Base-by-base conservation (phyloP, 805 yeast genomes). In the Helenozyma baotianmanensis region DNA sequence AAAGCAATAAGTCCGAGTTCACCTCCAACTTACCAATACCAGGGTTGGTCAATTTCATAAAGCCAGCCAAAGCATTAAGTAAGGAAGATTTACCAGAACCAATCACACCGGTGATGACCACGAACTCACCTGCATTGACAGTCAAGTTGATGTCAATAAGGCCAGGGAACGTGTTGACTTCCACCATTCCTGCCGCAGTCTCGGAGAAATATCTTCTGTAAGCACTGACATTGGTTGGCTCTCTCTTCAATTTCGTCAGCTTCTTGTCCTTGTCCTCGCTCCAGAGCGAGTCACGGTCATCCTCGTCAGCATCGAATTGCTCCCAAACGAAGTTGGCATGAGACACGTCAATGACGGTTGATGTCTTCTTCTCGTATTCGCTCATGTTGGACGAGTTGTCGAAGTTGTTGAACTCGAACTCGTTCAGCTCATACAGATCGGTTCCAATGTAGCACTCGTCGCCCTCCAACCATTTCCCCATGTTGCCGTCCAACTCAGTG, bases 51-150 rank as follows among this genome's bases (percentile, higher is more conserved):
- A 56, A 33, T 33, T 56, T 57, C 71, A 66, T 62, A 39, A 55
- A 52, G 1, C 70, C 71, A 8, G 67, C 59, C 22, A 66, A 42
- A 2, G 71, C 72, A 35, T 41, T 50, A 30, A 66, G 55, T 23
- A 66, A 52, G 2, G 71, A 62, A 1, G 70, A 50, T 42, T 66
- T 66, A 30, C 72, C 72, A 5, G 67, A 55, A 12, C 72, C 72
- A 40, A 64, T 64, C 26, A 55, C 53, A 18, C 72, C 72, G 14
- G 70, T 64, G 17, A 66, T 53, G 21, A 64, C 64, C 26, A 66
- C 52, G 40, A 66, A 66, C 39, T 65, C 70, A 14, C 56, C 56
- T 25, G 40, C 45, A 16, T 48, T 43, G 27, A 66, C 42, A 4
- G 44, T 32, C 34, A 66, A 51, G 39, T 58, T 56, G 25, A 66